Evolutionary conservation across 352 stramenopile species (phyloP), one percentile per base, ranked within the genome.

Genomic region (Globisporangium emineosum): DNA sequence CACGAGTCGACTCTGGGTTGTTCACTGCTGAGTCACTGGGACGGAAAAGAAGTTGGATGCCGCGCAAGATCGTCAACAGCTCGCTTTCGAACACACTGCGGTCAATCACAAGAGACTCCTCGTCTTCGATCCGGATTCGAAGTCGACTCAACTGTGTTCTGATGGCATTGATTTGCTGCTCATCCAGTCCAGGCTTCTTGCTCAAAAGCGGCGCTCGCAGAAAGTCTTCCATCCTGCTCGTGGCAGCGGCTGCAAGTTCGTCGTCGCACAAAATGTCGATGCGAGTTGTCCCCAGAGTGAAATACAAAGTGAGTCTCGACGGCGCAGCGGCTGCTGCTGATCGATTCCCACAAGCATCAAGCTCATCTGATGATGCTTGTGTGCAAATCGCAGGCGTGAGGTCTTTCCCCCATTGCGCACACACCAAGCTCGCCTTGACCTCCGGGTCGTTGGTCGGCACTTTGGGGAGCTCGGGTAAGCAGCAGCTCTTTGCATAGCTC

Each of bases 51-150:
- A 62, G 57, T 52, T 90, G 83, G 13, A 91, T 65, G 9, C 69
- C 23, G 6, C 10, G 29, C 9, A 89, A 50, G 6, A 78, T 65
- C 2, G 47, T 54, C n/a, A 63, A 47, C 55, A 90, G 51, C n/a
- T 47, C 62, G 17, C 42, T 32, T 10, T 63, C 40, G 52, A 90
- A 88, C 5, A 33, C 19, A 8, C 50, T 59, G 43, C 68, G 71
- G 45, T 90, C 73, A 40, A 83, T 71, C 5, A 86, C 47, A n/a
- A 91, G 61, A 15, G 78, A 91, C 9, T 78, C 68, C 52, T 85
- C 73, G 50, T 93, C 79, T 58, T 91, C 82, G 72, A 93, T 87
- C 25, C 84, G 61, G 9, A 73, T 72, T 30, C 82, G 75, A 30
- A 91, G 69, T 0, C 42, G 68, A 21, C 78, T 88, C 37, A 90